Conservation (phyloP, 768 basidiomycete species). For the Amanita pseudoporphyria region DNA sequence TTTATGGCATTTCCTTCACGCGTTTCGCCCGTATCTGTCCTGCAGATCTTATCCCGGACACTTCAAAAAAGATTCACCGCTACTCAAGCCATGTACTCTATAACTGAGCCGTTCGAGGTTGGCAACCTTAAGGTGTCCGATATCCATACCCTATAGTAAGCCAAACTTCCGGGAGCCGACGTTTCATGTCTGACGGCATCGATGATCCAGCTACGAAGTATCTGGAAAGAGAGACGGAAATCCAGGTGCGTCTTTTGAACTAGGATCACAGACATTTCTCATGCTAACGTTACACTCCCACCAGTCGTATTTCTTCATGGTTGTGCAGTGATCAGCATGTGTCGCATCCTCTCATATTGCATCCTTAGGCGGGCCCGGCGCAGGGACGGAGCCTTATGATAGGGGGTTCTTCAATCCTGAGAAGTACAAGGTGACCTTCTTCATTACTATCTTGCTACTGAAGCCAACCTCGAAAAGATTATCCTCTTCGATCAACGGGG, state of each 20-base stretch:
- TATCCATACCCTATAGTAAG: constrained; percentile 68
- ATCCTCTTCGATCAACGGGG: constrained; percentile 89
- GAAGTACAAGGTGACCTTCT: constrained; percentile 63
- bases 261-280: background rate
- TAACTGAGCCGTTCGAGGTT: constrained; percentile 52
- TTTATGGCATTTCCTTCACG: constrained; percentile 3
- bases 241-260: constrained; percentile 42
- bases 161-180: background rate
- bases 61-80: background rate
- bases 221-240: constrained; percentile 69
- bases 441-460: background rate
- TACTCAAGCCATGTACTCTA: constrained; percentile 48
- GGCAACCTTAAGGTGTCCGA: constrained; percentile 65
- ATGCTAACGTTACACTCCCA: background rate
- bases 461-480: constrained; percentile 36
- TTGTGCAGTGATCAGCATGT: constrained; percentile 15
- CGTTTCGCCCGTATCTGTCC: background rate
- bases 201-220: constrained; percentile 60
- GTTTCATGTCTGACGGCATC: background rate
- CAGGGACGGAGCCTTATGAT: constrained; percentile 60
- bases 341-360: constrained; percentile 1
- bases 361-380: constrained; percentile 66
- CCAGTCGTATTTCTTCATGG: constrained; percentile 78
- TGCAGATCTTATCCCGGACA: background rate
- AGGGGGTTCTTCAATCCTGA: constrained; percentile 74